Evolutionary conservation across 441 rosid species (phyloP).

Genomic region (Arabidopsis hybrid): DNA sequence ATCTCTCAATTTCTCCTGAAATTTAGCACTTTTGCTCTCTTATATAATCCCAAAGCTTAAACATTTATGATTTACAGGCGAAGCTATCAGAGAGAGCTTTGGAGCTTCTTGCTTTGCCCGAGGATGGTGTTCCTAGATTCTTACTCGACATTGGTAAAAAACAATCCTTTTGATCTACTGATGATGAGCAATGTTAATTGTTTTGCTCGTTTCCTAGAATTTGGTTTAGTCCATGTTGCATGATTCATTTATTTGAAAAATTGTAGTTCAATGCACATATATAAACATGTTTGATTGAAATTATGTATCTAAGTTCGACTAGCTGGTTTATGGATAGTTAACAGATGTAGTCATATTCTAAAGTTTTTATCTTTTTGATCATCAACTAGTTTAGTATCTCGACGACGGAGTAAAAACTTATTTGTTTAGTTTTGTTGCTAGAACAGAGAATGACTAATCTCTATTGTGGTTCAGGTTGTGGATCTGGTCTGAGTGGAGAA

Average conservation of each 20-base stretch:
- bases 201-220: too few species aligned
- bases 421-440: neutral
- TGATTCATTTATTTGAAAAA: too few species aligned
- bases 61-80: slow-evolving; percentile 45
- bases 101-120: slow-evolving; percentile 92
- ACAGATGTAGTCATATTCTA: neutral
- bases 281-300: neutral
- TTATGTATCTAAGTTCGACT: neutral
- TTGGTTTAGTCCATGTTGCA: too few species aligned
- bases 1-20: neutral
- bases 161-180: neutral
- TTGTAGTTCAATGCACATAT: neutral
- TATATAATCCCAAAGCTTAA: neutral
- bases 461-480: slow-evolving; percentile 65
- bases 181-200: slow-evolving; percentile 15
- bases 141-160: slow-evolving; percentile 82
- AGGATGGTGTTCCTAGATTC: slow-evolving; percentile 78
- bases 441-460: neutral
- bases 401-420: too few species aligned
- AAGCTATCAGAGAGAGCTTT: slow-evolving; percentile 88
- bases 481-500: slow-evolving; percentile 82
- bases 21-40: neutral
- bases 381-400: neutral
- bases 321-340: slow-evolving; percentile 3
- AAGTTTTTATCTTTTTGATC: neutral